Evolutionary conservation across 2,329 filamentous ascomycete species (phyloP), one percentile per base, ranked within the genome.

Genomic region (Aspergillus oerlinghausenensis): DNA sequence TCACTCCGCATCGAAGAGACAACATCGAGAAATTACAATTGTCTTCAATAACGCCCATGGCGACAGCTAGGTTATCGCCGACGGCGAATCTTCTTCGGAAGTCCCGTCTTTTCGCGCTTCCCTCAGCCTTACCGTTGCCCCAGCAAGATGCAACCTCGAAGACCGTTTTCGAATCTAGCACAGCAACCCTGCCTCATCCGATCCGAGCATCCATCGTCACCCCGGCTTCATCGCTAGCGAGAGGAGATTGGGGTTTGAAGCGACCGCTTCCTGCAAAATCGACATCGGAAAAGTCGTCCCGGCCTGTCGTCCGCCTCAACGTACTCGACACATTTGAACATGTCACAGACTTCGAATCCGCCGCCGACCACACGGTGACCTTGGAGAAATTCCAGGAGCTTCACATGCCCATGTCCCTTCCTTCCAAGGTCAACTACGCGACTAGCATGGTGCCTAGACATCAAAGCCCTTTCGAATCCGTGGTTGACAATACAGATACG

Each of bases 231-330:
- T 92, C 92, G 7, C 82, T 90, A 25, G 78, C 81, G 43, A 84
- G 84, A 68, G 93, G 93, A 38, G 93, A 97, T 69, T 97, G 93
- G 92, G 93, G 93, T 14, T 79, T 97, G 66, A 97, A 97, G 78
- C 82, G 93, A 55, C 82, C 91, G 1, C 79, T 97, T 5, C 93
- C 93, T 1, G 76, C 88, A 8, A 88, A 88, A 71, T 86, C 88
- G 3, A 92, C 90, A 4, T 84, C 85, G 21, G 84, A 84, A 54
- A 86, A 85, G 6, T 85, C 87, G 6, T 78, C 75, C 48, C 87
- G 86, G n/a, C 89, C 92, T 9, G 80, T 89, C 51, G 83, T 96
- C 54, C 85, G 90, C 62, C 77, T 97, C 64, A 86, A 85, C 66
- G 83, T 88, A 58, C 82, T 96, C 62, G 93, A 97, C 77, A 89